These are phyloP conservation scores for Pelargonium exstipulatum DNA, from an alignment of 441 rosid species.

Conservation along the genomic window DNA sequence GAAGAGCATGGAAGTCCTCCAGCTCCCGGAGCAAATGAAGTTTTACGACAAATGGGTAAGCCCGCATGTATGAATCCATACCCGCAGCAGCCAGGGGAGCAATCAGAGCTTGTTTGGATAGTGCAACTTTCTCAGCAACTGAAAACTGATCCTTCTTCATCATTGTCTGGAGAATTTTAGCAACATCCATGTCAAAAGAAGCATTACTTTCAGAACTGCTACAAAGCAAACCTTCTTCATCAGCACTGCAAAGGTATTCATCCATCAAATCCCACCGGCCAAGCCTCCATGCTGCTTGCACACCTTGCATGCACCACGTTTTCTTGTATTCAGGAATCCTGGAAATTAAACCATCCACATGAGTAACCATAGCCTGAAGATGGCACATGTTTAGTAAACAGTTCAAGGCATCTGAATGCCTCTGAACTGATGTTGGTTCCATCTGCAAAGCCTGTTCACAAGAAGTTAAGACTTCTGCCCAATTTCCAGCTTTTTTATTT, in stretches of 20 bases:
- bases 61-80: slow-evolving; percentile 93
- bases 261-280: slow-evolving; percentile 98
- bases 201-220: slow-evolving; percentile 97
- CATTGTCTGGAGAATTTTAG: slow-evolving; percentile 91
- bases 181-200: slow-evolving; percentile 94
- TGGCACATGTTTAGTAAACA: slow-evolving; percentile 95
- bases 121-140: slow-evolving; percentile 76
- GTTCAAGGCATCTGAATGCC: slow-evolving; percentile 95
- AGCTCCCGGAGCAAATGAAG: slow-evolving; percentile 87
- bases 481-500: slow-evolving; percentile 89
- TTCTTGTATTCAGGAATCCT: slow-evolving; percentile 87
- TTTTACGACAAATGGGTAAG: slow-evolving; percentile 91
- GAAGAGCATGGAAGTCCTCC: slow-evolving; percentile 77
- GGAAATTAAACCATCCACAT: slow-evolving; percentile 92
- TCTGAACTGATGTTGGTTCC: slow-evolving; percentile 89
- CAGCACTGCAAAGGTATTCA: slow-evolving; percentile 89
- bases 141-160: slow-evolving; percentile 84
- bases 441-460: slow-evolving; percentile 98
- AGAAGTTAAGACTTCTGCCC: slow-evolving; percentile 94
- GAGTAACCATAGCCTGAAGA: slow-evolving; percentile 98
- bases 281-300: slow-evolving; percentile 99
- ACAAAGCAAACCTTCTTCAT: slow-evolving; percentile 75
- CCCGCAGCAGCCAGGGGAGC: slow-evolving; percentile 99
- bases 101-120: slow-evolving; percentile 90
- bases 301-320: slow-evolving; percentile 99